Evolutionary conservation across 73 alveolate genomes (phyloP).

Genomic region (Paramecium tetraurelia): DNA sequence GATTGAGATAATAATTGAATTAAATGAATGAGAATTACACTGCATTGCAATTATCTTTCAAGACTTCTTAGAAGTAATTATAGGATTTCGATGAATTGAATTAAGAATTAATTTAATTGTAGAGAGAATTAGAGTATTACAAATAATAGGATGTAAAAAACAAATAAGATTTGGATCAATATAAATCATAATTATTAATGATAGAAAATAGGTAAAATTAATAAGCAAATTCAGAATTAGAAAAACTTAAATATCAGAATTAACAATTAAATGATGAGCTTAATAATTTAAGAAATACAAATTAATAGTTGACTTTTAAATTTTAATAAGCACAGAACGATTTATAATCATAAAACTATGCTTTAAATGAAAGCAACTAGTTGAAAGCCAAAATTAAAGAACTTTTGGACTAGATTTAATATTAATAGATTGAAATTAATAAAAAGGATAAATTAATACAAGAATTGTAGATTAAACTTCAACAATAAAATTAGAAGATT

Average conservation of each 20-base stretch:
- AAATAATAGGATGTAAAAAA: neutral
- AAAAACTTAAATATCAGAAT: neutral
- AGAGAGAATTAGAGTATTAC: neutral
- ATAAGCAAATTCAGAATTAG: neutral
- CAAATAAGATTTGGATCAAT: neutral
- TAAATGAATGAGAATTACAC: neutral
- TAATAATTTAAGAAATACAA: neutral
- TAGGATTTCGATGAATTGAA: neutral
- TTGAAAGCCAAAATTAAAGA: neutral
- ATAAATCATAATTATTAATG: neutral
- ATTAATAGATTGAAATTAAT: neutral
- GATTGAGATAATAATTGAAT: neutral
- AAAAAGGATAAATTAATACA: neutral
- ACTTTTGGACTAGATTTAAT: neutral
- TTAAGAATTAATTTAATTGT: neutral
- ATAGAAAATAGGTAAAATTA: neutral
- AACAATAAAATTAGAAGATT: neutral
- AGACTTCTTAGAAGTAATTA: neutral
- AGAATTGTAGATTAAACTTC: neutral
- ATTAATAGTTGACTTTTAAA: neutral
- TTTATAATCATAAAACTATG: neutral
- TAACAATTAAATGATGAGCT: neutral
- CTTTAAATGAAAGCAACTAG: neutral
- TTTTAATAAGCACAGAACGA: neutral
- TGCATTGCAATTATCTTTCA: neutral